These are phyloP conservation scores for Pulveroboletus sp. DNA, from an alignment of 768 basidiomycete species.

Conservation along the genomic window DNA sequence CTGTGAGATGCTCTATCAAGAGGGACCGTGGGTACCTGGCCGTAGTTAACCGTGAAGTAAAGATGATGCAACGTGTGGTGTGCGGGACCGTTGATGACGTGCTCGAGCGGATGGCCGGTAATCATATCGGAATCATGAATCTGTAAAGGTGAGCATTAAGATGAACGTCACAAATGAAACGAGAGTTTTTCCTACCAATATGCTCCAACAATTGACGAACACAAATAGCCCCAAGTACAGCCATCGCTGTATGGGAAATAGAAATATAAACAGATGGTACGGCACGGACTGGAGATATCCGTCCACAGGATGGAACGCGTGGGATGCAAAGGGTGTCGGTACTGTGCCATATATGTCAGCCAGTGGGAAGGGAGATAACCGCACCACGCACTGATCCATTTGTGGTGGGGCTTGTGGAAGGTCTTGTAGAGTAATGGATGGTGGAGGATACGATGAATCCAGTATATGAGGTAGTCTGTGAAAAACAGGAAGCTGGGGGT, in stretches of 20 bases:
- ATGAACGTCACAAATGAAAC: background rate
- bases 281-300: slow-evolving; percentile 93
- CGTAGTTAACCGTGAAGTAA: slow-evolving; percentile 96
- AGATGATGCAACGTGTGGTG: slow-evolving; percentile 97
- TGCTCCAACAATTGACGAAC: slow-evolving; percentile 90
- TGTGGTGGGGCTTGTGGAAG: slow-evolving; percentile 97
- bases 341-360: slow-evolving; percentile 46
- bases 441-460: slow-evolving; percentile 92
- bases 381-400: slow-evolving; percentile 78
- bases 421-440: slow-evolving; percentile 81
- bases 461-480: slow-evolving; percentile 94
- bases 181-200: slow-evolving; percentile 53
- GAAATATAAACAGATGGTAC: slow-evolving; percentile 86
- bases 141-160: slow-evolving; percentile 34
- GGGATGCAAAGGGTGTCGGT: slow-evolving; percentile 94
- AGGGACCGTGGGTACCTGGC: slow-evolving; percentile 56
- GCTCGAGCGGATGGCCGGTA: slow-evolving; percentile 83
- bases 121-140: slow-evolving; percentile 99
- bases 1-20: background rate
- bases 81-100: slow-evolving; percentile 93
- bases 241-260: slow-evolving; percentile 86
- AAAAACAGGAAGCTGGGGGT: slow-evolving; percentile 64
- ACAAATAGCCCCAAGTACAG: slow-evolving; percentile 85
- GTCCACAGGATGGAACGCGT: slow-evolving; percentile 96
- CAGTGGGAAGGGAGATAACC: background rate